Evolutionary conservation across 345 rosid species (phyloP).

Genomic region (Populus simonii): DNA sequence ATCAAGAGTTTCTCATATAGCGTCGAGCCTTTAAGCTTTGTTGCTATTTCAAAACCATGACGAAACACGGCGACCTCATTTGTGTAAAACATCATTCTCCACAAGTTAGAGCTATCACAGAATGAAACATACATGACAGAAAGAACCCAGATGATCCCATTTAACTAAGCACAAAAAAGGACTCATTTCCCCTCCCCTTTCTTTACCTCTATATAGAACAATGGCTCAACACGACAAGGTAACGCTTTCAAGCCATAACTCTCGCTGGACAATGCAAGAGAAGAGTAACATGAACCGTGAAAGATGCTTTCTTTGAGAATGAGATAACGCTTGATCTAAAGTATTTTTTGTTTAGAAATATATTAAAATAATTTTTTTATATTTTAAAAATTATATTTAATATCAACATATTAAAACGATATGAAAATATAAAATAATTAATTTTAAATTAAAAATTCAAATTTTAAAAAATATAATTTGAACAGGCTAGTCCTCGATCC

Average conservation of each 20-base stretch:
- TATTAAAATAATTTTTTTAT: no score
- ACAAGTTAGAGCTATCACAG: slow-evolving; percentile 18
- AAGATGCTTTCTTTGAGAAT: fast-evolving
- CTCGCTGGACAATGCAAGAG: not conserved
- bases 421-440: no score
- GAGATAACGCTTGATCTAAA: fast-evolving
- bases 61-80: slow-evolving; percentile 8
- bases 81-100: slow-evolving; percentile 24
- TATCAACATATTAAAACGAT: no score
- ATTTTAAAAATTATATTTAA: no score
- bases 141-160: slow-evolving; percentile 45
- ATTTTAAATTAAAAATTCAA: no score
- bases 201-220: not conserved
- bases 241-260: not conserved
- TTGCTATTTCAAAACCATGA: slow-evolving; percentile 20
- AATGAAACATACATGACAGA: slow-evolving; percentile 20
- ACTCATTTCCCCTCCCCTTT: not conserved
- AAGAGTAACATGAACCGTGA: not conserved
- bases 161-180: not conserved
- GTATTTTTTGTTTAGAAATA: no score
- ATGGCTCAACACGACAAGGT: not conserved
- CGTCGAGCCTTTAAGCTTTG: slow-evolving; percentile 15
- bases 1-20: slow-evolving; percentile 23
- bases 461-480: no score
- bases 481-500: not conserved